phyloP scores from a whole-genome alignment of 2,329 filamentous ascomycete genomes.

The Drechslerella coelobrocha region DNA sequence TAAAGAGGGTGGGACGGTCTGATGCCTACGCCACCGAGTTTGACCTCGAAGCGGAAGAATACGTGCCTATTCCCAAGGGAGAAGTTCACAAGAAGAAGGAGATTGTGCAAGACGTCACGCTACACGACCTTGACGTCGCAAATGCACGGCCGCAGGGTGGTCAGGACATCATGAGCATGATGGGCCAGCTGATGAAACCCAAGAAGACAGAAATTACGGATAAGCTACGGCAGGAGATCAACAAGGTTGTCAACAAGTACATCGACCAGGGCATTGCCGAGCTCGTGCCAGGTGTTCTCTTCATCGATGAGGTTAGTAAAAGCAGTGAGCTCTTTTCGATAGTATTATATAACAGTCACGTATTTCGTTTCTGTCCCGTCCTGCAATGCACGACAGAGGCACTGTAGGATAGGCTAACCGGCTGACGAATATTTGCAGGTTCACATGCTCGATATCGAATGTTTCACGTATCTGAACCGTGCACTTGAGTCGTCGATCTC shows the following conservation, averaged over 20 bases:
- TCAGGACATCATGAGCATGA: conserved; percentile 99
- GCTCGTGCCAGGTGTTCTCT: conserved; percentile 95
- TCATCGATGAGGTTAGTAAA: conserved; percentile 81
- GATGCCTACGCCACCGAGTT: conserved; percentile 99
- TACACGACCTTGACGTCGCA: conserved; percentile 95
- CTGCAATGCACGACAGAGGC: background rate
- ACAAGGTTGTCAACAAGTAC: conserved; percentile 99
- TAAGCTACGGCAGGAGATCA: conserved; percentile 93
- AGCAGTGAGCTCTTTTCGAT: conserved; percentile 47
- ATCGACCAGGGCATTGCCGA: conserved; percentile 98
- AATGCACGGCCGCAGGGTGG: conserved; percentile 92
- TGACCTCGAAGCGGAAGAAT: conserved; percentile 97
- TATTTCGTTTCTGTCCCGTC: conserved; percentile 40
- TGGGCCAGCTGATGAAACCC: conserved; percentile 99
- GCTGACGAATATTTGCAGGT: conserved; percentile 66
- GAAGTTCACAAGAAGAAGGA: conserved; percentile 99
- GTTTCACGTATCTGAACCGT: conserved; percentile 98
- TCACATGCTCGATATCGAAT: conserved; percentile 99
- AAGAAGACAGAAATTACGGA: conserved; percentile 99
- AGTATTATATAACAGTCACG: conserved; percentile 34
- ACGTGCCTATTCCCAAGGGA: conserved; percentile 97
- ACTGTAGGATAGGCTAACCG: background rate
- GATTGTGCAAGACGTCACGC: conserved; percentile 96
- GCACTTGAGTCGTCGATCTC: conserved; percentile 95
- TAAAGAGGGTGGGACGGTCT: conserved; percentile 93